A percentile compares a stretch with the other conserved stretches of the same genome.
These are phyloP conservation scores for Arthrobotrys conoides DNA, from an alignment of 2,329 filamentous ascomycete genomes.

Conservation along the genomic window DNA sequence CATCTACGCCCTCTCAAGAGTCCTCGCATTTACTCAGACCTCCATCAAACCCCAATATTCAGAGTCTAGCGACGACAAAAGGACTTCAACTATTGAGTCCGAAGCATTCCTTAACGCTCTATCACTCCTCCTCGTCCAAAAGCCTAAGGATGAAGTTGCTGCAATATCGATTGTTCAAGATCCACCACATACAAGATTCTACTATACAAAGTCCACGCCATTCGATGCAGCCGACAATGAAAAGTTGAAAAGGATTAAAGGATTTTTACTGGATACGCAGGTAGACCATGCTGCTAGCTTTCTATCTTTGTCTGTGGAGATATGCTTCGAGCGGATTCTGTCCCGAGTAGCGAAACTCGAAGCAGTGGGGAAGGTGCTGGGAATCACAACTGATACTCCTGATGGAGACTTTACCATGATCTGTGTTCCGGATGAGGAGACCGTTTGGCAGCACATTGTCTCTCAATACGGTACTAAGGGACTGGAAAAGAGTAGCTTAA, in stretches of 20 bases:
- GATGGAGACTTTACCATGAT: constrained; percentile 27
- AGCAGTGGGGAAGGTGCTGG: background rate
- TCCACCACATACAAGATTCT: constrained; percentile 4
- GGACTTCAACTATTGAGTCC: constrained; percentile 7
- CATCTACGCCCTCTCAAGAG: constrained; percentile 31
- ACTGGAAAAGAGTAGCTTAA: constrained; percentile 13
- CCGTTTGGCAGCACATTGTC: constrained; percentile 13
- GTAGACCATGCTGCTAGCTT: constrained; percentile 2
- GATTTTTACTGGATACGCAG: background rate
- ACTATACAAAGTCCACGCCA: constrained; percentile 14
- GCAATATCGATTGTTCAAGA: constrained; percentile 15
- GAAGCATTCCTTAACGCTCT: constrained; percentile 22
- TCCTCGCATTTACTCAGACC: constrained; percentile 18
- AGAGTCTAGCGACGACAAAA: background rate
- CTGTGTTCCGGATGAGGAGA: constrained; percentile 33
- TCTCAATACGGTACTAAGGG: background rate
- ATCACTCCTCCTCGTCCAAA: constrained; percentile 5
- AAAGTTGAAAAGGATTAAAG: constrained; percentile 12
- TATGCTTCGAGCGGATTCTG: constrained; percentile 15
- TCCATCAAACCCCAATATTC: background rate
- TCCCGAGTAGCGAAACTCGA: background rate
- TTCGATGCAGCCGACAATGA: background rate
- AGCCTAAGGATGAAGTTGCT: background rate
- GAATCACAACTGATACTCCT: background rate
- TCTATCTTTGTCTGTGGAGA: background rate